Evolutionary conservation across 2,329 filamentous ascomycete species (phyloP).

Genomic region (Thelonectria discophora): DNA sequence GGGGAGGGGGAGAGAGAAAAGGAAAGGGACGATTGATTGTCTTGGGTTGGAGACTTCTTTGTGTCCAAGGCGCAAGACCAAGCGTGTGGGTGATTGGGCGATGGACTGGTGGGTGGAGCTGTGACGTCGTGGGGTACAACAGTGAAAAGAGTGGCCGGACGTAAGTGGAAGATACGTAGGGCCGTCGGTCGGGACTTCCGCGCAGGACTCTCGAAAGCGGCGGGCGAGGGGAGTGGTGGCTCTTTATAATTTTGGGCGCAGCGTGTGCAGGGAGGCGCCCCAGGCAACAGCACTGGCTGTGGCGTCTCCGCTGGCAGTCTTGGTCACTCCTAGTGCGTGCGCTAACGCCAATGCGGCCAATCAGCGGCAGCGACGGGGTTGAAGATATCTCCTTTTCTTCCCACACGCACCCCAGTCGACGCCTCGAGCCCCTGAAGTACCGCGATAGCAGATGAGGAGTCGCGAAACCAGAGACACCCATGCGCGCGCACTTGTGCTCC

Average conservation of each 20-base stretch:
- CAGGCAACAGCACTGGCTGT: slow-evolving; percentile 56
- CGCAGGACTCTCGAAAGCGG: slow-evolving; percentile 59
- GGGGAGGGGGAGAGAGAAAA: slow-evolving; percentile 19
- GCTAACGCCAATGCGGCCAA: slow-evolving; percentile 51
- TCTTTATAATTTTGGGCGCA: slow-evolving; percentile 65
- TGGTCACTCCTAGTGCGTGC: slow-evolving; percentile 48
- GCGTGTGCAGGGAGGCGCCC: slow-evolving; percentile 51
- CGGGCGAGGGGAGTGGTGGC: slow-evolving; percentile 62
- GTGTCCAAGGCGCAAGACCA: slow-evolving; percentile 24
- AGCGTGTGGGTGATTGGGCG: slow-evolving; percentile 32
- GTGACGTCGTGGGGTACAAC: slow-evolving; percentile 45
- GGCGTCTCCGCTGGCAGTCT: slow-evolving; percentile 53
- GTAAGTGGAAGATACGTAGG: slow-evolving; percentile 59
- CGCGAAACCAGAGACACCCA: slow-evolving; percentile 32
- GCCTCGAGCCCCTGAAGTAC: slow-evolving; percentile 53
- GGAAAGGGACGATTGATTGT: slow-evolving; percentile 22
- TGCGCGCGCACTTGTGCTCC: slow-evolving; percentile 15
- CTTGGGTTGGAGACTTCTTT: slow-evolving; percentile 18
- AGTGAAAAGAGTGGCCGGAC: slow-evolving; percentile 55
- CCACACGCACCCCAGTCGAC: slow-evolving; percentile 46
- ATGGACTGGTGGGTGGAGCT: slow-evolving; percentile 43
- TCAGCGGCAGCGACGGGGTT: slow-evolving; percentile 43
- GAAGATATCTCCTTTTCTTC: slow-evolving; percentile 53
- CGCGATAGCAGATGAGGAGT: slow-evolving; percentile 44
- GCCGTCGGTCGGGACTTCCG: slow-evolving; percentile 66